Percentiles rank a stretch among this genome's conserved stretches.
phyloP scores from a whole-genome alignment of 208 protist genomes.

The Leishmania martiniquensis region DNA sequence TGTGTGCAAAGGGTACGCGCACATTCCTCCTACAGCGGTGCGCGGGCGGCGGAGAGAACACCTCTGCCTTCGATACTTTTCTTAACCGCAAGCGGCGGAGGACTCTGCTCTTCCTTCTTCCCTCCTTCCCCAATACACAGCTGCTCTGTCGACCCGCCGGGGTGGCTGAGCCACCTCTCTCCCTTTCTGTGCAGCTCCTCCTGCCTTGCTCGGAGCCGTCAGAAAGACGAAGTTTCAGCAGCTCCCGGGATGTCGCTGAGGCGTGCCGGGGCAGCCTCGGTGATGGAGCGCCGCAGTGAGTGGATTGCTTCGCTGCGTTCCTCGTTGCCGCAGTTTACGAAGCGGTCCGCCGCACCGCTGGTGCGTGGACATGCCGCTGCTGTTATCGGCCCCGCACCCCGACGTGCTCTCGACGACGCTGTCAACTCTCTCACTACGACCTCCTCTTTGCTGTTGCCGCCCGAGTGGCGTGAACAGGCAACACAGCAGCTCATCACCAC shows the following conservation, averaged over 20 bases:
- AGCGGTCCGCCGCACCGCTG: conserved; percentile 10
- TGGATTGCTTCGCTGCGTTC: conserved; percentile 22
- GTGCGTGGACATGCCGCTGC: conserved; percentile 1
- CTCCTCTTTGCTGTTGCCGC: conserved; percentile 28
- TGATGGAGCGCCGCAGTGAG: conserved; percentile 24
- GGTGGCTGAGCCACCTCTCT: too few relatives aligned
- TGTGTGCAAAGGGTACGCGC: not conserved
- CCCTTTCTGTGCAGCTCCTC: not conserved
- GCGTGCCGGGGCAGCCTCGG: not conserved
- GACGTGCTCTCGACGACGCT: conserved; percentile 15
- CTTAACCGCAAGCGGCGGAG: not conserved
- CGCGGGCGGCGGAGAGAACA: not conserved
- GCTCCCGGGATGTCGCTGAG: not conserved
- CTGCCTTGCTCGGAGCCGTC: too few relatives aligned
- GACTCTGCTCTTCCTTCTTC: not conserved
- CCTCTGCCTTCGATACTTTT: not conserved
- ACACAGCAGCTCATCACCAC: conserved; percentile 31
- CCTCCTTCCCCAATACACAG: not conserved
- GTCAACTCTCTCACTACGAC: not conserved
- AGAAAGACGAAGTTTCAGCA: not conserved
- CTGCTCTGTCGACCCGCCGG: not conserved
- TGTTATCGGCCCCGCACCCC: conserved; percentile 9
- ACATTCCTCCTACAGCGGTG: too few relatives aligned
- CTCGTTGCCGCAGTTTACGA: conserved; percentile 16
- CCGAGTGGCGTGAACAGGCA: conserved; percentile 28